Percentiles rank a stretch among this genome's conserved stretches.
Evolutionary conservation across 2,329 filamentous ascomycete genomes (phyloP).

Genomic region (Exophiala sp.): DNA sequence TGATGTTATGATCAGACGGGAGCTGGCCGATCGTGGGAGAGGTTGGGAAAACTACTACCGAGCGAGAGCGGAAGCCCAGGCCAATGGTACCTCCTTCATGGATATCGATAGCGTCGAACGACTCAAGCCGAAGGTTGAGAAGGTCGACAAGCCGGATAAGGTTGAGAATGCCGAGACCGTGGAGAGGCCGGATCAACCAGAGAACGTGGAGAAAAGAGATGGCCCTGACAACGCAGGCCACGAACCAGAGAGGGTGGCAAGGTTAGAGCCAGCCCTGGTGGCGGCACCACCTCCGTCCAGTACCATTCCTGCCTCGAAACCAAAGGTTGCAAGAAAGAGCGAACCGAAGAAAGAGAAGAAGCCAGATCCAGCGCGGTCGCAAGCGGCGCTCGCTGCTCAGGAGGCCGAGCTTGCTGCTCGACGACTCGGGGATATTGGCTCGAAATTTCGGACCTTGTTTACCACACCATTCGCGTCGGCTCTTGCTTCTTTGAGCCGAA

Average conservation of each 20-base stretch:
- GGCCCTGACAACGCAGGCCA: background rate
- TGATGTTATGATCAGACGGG: slow-evolving; percentile 60
- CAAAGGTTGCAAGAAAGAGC: slow-evolving; percentile 44
- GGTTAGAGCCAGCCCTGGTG: slow-evolving; percentile 1
- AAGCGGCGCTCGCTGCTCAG: slow-evolving; percentile 41
- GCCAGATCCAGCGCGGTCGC: slow-evolving; percentile 38
- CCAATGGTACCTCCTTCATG: slow-evolving; percentile 50
- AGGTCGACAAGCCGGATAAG: slow-evolving; percentile 12
- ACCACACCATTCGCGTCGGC: slow-evolving; percentile 27
- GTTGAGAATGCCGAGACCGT: slow-evolving; percentile 11
- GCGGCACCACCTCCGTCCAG: slow-evolving; percentile 7
- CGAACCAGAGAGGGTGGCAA: slow-evolving; percentile 39
- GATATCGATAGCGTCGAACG: slow-evolving; percentile 42
- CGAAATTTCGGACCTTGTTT: slow-evolving; percentile 36
- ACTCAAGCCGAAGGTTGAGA: slow-evolving; percentile 8
- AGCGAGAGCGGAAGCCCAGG: slow-evolving; percentile 48
- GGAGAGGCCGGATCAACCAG: slow-evolving; percentile 9
- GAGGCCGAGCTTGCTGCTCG: slow-evolving; percentile 37
- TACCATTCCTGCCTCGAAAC: slow-evolving; percentile 12
- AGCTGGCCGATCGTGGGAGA: slow-evolving; percentile 55
- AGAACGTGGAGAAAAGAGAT: slow-evolving; percentile 4
- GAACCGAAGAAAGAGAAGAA: slow-evolving; percentile 55
- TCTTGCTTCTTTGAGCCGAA: slow-evolving; percentile 28
- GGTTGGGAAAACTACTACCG: slow-evolving; percentile 46
- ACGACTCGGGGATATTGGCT: slow-evolving; percentile 36